Evolutionary conservation across 345 rosid species (phyloP), one percentile per base, ranked within the genome.

Genomic region (Mercurialis annua): DNA sequence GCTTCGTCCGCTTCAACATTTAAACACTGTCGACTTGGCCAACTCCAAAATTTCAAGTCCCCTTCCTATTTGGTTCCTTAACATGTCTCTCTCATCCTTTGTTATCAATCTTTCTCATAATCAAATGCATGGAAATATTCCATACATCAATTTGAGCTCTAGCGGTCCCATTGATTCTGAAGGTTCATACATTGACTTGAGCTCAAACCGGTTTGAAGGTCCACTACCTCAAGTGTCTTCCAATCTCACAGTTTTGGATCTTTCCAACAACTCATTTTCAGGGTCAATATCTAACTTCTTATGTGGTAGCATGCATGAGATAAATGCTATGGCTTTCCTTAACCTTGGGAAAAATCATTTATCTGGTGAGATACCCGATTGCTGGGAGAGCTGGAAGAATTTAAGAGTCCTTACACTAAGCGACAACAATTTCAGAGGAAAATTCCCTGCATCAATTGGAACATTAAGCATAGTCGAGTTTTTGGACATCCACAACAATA

Each of bases 361-460:
- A 14, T 59, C 21, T 18, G 68, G 68, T 11, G 58, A 34, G 29
- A 26, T 64, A 6, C 68, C 68, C 49, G 58, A 64, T 64, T 71
- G 75, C 65, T 71, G 64, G 69, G 54, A 9, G 47, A 71, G 47
- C 6, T 71, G 63, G 78, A 29, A 21, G 5, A 4, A 4, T 1
- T 60, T 77, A 47, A 10, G 3, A 5, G 47, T 36, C 4, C 5
- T 81, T 15, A 65, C 71, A 16, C 11, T 77, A 16, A 34, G 65
- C 30, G 24, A 48, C 55, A 81, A 72, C 36, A 42, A 63, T 1
- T 27, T 77, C 1, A 24, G 0, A 1, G 79, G 81, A 10, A 50
- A 11, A 1, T 59, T 80, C 44, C 77, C 84, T 0, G 15, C 46
- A 8, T 74, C 81, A 6, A 56, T 74, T 1, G 75, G 72, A 6